Base-by-base conservation (phyloP, 495 filamentous ascomycete species). In the Durotheca rogersii region DNA sequence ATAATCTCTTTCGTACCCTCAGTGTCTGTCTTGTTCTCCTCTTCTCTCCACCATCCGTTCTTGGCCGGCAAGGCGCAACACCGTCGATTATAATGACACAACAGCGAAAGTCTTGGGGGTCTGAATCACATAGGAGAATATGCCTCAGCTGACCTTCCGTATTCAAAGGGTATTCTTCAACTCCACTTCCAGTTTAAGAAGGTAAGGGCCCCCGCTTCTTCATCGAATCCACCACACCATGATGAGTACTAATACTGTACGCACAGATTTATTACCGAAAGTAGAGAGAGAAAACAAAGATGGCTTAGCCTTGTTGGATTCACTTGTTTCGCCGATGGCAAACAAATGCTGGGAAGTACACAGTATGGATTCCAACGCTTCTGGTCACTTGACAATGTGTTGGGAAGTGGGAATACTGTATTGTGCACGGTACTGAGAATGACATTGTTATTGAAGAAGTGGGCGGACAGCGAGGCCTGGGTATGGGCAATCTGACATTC, bases 101-200 rank as follows among this genome's bases (percentile, higher is more conserved):
- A 20, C 32, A 32, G n/a, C n/a, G n/a, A n/a, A n/a, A n/a, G n/a
- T n/a, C n/a, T n/a, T n/a, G n/a, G n/a, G n/a, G n/a, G n/a, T n/a
- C n/a, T n/a, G n/a, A n/a, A n/a, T n/a, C n/a, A n/a, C n/a, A n/a
- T n/a, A n/a, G n/a, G n/a, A n/a, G n/a, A n/a, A 40, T n/a, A 47
- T 33, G 51, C 23, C 48, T 46, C 47, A 30, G 27, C 52, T 63
- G 68, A 67, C 64, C 49, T 44, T 20, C 16, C 41, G 25, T 18
- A 45, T 48, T 14, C 40, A 36, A 48, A 94, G 88, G 94, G 93
- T 25, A 95, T 99, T 62, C 77, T 99, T 21, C 91, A 96, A 74
- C 76, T 99, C 25, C 93, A 97, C 68, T 98, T 99, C 68, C 90
- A 96, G 67, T 95, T 97, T 76, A 97, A 97, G 68, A 91, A 81